Percentiles rank a stretch among this genome's conserved stretches.
These are phyloP conservation scores for Arabidopsis suecica DNA, from an alignment of 345 rosid species.

Conservation along the genomic window DNA sequence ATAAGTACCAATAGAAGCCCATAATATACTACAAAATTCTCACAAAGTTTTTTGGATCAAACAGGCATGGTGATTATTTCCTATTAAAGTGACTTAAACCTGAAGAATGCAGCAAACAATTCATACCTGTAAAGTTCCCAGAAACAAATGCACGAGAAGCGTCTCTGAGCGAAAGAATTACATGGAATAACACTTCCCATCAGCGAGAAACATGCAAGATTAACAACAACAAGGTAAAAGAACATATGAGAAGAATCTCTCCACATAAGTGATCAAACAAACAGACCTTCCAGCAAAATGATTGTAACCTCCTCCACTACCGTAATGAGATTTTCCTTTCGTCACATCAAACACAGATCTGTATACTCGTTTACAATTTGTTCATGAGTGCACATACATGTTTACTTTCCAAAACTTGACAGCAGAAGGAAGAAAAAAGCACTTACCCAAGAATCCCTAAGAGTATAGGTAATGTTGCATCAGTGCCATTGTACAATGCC, in stretches of 20 bases:
- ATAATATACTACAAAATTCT: not conserved
- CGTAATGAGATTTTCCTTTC: slow-evolving; percentile 92
- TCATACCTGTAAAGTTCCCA: slow-evolving; percentile 92
- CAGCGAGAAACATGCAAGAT: slow-evolving; percentile 26
- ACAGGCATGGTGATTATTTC: too few species aligned
- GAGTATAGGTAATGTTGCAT: slow-evolving; percentile 67
- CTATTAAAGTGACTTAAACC: too few species aligned
- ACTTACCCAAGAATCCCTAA: slow-evolving; percentile 87
- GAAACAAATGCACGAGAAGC: slow-evolving; percentile 96
- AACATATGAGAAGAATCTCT: slow-evolving; percentile 24
- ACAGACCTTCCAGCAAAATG: slow-evolving; percentile 94
- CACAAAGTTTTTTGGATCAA: not conserved
- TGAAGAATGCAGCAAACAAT: slow-evolving; percentile 8
- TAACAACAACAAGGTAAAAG: slow-evolving; percentile 19
- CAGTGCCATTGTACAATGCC: slow-evolving; percentile 80
- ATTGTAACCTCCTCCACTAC: slow-evolving; percentile 83
- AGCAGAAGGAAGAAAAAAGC: slow-evolving; percentile 6
- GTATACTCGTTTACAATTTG: slow-evolving; percentile 19
- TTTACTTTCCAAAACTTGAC: not conserved
- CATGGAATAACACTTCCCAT: slow-evolving; percentile 19
- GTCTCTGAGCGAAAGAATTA: slow-evolving; percentile 55
- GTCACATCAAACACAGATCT: slow-evolving; percentile 97
- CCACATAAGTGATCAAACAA: slow-evolving; percentile 12
- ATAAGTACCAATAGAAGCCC: slow-evolving; percentile 2
- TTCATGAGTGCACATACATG: not conserved